phyloP scores from a whole-genome alignment of 345 rosid genomes.

The Rhodamnia rubescens region DNA sequence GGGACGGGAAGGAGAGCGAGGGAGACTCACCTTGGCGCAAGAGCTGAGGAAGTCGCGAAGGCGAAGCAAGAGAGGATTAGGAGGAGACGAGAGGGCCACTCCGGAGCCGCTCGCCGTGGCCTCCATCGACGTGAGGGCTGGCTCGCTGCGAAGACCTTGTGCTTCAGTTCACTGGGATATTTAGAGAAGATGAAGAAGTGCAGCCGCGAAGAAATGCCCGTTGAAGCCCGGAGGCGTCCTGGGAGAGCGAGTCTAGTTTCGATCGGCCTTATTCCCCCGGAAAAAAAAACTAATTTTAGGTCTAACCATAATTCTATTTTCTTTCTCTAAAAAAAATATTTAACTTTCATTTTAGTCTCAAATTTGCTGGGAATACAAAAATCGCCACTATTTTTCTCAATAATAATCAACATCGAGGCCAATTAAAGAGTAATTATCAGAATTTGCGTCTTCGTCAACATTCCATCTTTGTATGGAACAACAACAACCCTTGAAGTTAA shows the following conservation, averaged over 20 bases:
- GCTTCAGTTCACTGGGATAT: not conserved
- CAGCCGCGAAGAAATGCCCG: not conserved
- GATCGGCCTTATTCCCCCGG: not conserved
- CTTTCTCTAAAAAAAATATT: not conserved
- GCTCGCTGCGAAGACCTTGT: not conserved
- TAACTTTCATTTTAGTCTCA: not conserved
- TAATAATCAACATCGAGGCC: fast-evolving
- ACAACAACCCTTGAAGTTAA: fast-evolving
- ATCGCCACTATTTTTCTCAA: not conserved
- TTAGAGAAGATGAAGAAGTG: fast-evolving
- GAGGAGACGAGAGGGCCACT: not conserved
- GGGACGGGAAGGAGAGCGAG: not conserved
- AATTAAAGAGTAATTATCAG: not conserved
- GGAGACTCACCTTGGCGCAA: conserved; percentile 19
- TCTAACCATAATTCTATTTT: too few species aligned
- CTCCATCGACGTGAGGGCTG: not conserved
- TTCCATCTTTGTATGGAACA: fast-evolving
- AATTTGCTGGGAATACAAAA: not conserved
- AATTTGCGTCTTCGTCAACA: not conserved
- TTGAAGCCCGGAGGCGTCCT: not conserved
- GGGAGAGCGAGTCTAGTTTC: not conserved
- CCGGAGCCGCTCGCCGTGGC: not conserved
- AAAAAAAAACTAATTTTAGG: too few species aligned
- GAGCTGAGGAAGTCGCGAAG: conserved; percentile 26
- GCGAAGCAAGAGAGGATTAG: conserved; percentile 14